Conservation (phyloP, 2,329 filamentous ascomycete species). For the Neofusicoccum cordaticola region DNA sequence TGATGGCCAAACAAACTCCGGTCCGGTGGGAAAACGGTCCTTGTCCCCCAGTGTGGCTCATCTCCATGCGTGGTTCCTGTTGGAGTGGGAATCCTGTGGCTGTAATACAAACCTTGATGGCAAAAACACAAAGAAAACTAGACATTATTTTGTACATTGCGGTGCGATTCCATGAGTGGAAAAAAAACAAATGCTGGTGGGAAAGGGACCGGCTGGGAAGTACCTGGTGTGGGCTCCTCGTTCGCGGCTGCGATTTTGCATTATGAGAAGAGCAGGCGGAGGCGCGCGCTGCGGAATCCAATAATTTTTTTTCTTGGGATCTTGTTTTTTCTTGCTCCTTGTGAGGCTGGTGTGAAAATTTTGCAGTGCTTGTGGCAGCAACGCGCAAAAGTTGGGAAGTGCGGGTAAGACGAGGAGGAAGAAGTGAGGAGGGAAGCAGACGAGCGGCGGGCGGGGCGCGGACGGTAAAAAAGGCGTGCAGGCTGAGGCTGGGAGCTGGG, state of each 20-base stretch:
- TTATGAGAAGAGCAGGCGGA: conserved; percentile 37
- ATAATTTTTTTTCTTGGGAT: not conserved
- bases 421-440: not conserved
- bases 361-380: not conserved
- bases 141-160: conserved; percentile 21
- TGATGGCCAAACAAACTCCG: conserved; percentile 1
- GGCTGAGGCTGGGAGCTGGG: conserved; percentile 15
- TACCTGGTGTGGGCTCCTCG: conserved; percentile 40
- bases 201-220: conserved; percentile 37
- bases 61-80: not conserved
- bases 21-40: not conserved
- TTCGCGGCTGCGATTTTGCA: conserved; percentile 44
- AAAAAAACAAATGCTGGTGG: conserved; percentile 23
- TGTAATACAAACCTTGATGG: conserved; percentile 17
- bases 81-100: conserved; percentile 13
- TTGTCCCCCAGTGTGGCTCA: not conserved
- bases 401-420: conserved; percentile 5
- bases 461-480: conserved; percentile 14
- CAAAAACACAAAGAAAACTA: conserved; percentile 22
- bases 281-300: conserved; percentile 27
- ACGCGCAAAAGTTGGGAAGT: not conserved
- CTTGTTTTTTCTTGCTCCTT: conserved; percentile 8
- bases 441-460: conserved; percentile 11
- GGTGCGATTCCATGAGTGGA: conserved; percentile 22
- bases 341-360: not conserved